Base-by-base conservation (phyloP, 768 basidiomycete genomes). In the Arthromyces matolae region DNA sequence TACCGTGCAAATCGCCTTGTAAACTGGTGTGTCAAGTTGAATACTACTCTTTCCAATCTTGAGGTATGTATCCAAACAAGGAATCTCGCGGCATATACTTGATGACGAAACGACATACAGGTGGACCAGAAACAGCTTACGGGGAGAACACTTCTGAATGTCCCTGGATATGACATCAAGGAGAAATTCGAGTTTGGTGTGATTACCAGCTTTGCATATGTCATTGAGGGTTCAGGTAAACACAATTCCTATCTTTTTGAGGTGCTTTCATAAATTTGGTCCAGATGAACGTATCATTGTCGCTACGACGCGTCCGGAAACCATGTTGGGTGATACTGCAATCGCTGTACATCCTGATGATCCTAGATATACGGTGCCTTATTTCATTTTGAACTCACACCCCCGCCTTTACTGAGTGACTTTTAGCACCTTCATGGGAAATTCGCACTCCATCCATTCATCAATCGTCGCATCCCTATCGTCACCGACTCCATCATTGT, bases 161-260 rank as follows among this genome's bases (percentile, higher is more conserved):
- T 99, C 3, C 96, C 96, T 2, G 96, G 95, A 0, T 99, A 99
- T 59, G 93, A 94, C 53, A 56, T 72, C n/a, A 95, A 93, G 61
- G 95, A 98, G 64, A 86, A 84, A 56, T 94, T 98, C 59, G 94
- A 97, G 64, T 98, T 99, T 60, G 96, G 96, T 56, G 92, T 89
- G 24, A 84, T 99, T 58, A 90, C 90, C 0, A 92, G 89, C n/a
- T 98, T 98, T 66, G 93, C 91, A 0, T 99, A 98, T 69, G 81
- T 78, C 5, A 83, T 98, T 33, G 91, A 95, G 57, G 80, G 77
- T 41, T 92, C 92, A 20, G 86, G 90, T 86, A 53, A 38, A 75
- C 63, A 19, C 12, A 41, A 2, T 33, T 3, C 9, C 25, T 42
- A 23, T 40, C 44, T 19, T 33, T 19, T 52, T 4, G 19, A 23